Conservation (phyloP, 2,329 filamentous ascomycete species). For the Didymella segeticola region DNA sequence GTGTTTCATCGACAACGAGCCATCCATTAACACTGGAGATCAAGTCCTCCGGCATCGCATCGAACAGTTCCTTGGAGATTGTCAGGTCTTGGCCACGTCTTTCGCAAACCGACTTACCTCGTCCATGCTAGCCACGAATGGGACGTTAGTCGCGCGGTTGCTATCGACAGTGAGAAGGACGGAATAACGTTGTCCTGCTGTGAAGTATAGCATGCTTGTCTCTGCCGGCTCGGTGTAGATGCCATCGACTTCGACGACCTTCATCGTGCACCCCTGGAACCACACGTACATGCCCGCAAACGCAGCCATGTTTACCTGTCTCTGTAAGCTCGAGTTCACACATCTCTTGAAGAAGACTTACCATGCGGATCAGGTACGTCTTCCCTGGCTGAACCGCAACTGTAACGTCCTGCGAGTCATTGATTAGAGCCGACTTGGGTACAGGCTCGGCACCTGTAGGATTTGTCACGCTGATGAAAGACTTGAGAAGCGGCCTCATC, state of each 20-base stretch:
- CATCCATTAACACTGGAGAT: conserved; percentile 66
- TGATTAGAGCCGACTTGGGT: conserved; percentile 68
- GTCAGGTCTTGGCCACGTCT: no score
- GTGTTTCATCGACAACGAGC: conserved; percentile 59
- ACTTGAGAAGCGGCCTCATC: conserved; percentile 49
- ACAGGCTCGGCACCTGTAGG: conserved; percentile 68
- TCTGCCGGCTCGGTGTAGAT: conserved; percentile 66
- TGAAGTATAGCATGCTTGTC: conserved; percentile 66
- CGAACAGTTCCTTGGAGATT: conserved; percentile 60
- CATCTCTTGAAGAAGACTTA: conserved; percentile 36
- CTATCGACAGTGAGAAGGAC: conserved; percentile 67
- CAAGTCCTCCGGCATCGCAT: conserved; percentile 67
- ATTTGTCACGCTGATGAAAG: conserved; percentile 52
- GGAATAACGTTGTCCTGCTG: conserved; percentile 74
- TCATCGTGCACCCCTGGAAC: conserved; percentile 69
- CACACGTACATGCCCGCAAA: conserved; percentile 73
- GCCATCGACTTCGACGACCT: conserved; percentile 73
- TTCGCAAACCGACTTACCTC: conserved; percentile 10
- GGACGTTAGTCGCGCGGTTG: conserved; percentile 60
- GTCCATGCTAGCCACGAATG: conserved; percentile 59
- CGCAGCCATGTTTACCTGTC: conserved; percentile 64
- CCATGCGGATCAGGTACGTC: conserved; percentile 68
- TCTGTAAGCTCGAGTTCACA: neutral
- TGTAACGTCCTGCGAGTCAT: conserved; percentile 59
- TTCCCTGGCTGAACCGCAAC: conserved; percentile 55